These are phyloP conservation scores for Aspergillus caelatus DNA, from an alignment of 2,329 filamentous ascomycete genomes.

Conservation along the genomic window DNA sequence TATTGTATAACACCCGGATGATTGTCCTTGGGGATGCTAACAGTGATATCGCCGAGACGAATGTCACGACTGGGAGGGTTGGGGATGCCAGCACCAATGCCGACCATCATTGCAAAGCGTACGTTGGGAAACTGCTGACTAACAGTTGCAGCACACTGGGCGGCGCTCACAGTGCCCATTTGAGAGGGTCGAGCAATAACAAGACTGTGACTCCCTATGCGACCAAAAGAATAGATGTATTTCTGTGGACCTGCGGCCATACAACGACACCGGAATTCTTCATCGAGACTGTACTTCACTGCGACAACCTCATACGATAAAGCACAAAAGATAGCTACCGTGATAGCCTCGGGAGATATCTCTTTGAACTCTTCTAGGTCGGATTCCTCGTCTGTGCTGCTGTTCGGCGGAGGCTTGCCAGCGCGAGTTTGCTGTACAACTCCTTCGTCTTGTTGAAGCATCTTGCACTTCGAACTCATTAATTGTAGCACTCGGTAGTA, in stretches of 20 bases:
- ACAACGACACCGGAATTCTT: not conserved
- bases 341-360: not conserved
- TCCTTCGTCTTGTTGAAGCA: too few relatives aligned
- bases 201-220: not conserved
- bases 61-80: constrained; percentile 15
- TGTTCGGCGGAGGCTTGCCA: too few relatives aligned
- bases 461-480: too few relatives aligned
- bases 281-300: not conserved
- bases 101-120: constrained; percentile 25
- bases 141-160: not conserved
- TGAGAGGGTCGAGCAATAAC: not conserved
- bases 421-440: too few relatives aligned
- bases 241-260: not conserved
- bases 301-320: not conserved
- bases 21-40: not conserved
- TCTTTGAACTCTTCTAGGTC: not conserved
- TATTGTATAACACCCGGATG: not conserved
- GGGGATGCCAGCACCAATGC: constrained; percentile 27
- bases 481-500: too few relatives aligned
- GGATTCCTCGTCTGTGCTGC: too few relatives aligned
- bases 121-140: constrained; percentile 7
- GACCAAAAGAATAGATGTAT: not conserved
- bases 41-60: constrained; percentile 26
- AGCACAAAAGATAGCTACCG: not conserved
- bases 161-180: not conserved